Evolutionary conservation across 2,329 filamentous ascomycete species (phyloP), one percentile per base, ranked within the genome.

Genomic region (Xylariaceae sp.): DNA sequence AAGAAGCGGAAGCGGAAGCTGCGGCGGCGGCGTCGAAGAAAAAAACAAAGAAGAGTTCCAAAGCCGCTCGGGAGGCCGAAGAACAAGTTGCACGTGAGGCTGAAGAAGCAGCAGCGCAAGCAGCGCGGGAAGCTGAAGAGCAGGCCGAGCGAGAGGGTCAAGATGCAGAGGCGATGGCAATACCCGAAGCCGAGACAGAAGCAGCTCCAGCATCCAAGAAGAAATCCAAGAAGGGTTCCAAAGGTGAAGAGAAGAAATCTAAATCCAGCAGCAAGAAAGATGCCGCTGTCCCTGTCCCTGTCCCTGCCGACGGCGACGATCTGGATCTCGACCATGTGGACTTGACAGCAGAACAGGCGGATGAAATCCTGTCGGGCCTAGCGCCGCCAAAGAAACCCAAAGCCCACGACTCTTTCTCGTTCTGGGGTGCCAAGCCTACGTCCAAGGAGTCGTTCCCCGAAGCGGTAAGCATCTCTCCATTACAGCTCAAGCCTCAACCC

Each of bases 361-460:
- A 65, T 11, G 61, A 62, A 39, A 60, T 65, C 41, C 55, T 66
- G 33, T 57, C 60, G 14, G 58, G 57, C 39, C 47, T 58, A 40
- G 39, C 57, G 33, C 48, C 57, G 41, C 57, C 61, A 11, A 52
- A 51, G 27, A 64, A 65, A 47, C 58, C 58, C 40, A 66, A 70
- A 48, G 61, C 59, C 39, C 54, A 50, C 38, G 47, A 41, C 6
- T 42, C 49, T 19, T 83, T 82, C 64, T 74, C 74, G 58, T 82
- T 82, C 68, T 83, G 80, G 80, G 76, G 79, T 51, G 69, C 72
- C 45, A 71, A 71, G 59, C 46, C 61, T 30, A 56, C 41, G 35
- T 56, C 62, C 47, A 68, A 62, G 52, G 67, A 69, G 71, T 60
- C 58, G 62, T 65, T 53, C 50, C 62, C 62, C 56, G 60, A 63